These are phyloP conservation scores for Blastocladiella emersonii DNA, from an alignment of 371 early-diverging fungal species.

Conservation along the genomic window DNA sequence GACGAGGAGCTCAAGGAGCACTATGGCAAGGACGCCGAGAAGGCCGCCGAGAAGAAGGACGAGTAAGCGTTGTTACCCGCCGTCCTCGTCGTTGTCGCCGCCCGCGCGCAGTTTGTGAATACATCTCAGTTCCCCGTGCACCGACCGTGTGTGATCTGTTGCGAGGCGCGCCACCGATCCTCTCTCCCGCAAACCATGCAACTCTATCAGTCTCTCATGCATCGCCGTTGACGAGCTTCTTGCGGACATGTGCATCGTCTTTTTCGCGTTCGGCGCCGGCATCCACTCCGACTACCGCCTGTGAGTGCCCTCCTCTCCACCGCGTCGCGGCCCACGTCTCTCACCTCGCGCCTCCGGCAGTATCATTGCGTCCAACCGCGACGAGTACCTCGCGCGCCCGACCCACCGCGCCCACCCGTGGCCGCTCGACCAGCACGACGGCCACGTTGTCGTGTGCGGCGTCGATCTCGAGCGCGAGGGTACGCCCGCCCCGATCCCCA, in stretches of 20 bases:
- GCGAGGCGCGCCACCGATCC: no score
- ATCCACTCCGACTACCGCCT: not conserved
- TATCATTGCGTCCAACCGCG: slow-evolving; percentile 44
- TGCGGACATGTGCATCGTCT: not conserved
- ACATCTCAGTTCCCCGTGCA: no score
- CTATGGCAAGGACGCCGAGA: not conserved
- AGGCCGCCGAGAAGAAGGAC: slow-evolving; percentile 1
- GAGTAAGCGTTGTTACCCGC: not conserved
- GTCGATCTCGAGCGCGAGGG: not conserved
- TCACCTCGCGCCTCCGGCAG: slow-evolving; percentile 13
- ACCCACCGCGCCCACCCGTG: slow-evolving; percentile 40
- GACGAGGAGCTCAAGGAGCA: not conserved
- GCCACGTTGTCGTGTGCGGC: slow-evolving; percentile 20
- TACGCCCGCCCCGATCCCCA: no score
- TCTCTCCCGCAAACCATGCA: no score
- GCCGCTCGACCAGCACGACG: slow-evolving; percentile 21
- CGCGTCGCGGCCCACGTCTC: not conserved
- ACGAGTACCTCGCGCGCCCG: slow-evolving; percentile 35
- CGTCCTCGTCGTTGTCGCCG: no score
- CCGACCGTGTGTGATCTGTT: no score
- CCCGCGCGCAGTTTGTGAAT: no score
- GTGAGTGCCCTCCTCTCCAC: not conserved
- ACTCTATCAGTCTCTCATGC: no score
- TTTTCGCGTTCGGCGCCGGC: not conserved
- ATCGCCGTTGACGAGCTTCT: no score